Conservation (phyloP, 352 stramenopile genomes). For the Pythium myriotylum region DNA sequence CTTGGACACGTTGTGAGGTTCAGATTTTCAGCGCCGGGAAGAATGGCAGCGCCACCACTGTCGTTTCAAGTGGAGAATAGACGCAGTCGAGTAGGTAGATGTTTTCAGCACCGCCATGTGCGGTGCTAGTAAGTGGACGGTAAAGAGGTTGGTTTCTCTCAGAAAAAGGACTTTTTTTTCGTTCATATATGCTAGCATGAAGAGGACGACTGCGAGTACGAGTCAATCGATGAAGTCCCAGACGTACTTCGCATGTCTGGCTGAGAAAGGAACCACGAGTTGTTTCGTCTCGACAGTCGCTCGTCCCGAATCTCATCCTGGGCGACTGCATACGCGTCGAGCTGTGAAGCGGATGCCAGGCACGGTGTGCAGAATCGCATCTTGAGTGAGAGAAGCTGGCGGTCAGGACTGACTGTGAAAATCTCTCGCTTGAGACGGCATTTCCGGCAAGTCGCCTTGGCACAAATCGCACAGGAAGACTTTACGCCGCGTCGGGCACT, state of each 20-base stretch:
- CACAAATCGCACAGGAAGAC: conserved; percentile 10
- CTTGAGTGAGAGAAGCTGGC: neutral
- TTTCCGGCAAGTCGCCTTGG: conserved; percentile 7
- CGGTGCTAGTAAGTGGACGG: too few species aligned
- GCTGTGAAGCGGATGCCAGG: neutral
- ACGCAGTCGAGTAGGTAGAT: too few species aligned
- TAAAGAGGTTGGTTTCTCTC: too few species aligned
- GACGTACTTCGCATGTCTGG: too few species aligned
- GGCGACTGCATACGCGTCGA: conserved; percentile 3
- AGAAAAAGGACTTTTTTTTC: too few species aligned
- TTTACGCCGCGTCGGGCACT: conserved; percentile 6
- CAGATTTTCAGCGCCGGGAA: too few species aligned
- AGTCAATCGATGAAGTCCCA: neutral
- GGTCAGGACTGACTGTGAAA: neutral
- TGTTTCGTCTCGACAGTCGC: neutral
- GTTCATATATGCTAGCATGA: too few species aligned
- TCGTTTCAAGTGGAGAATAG: too few species aligned
- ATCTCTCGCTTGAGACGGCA: conserved; percentile 9
- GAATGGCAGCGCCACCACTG: too few species aligned
- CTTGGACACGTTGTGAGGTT: too few species aligned
- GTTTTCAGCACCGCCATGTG: too few species aligned
- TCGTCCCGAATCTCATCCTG: neutral
- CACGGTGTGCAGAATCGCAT: conserved; percentile 17
- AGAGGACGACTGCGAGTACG: too few species aligned
- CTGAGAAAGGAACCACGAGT: neutral